Evolutionary conservation across 2,329 filamentous ascomycete genomes (phyloP).

Genomic region (Exophiala oligosperma): DNA sequence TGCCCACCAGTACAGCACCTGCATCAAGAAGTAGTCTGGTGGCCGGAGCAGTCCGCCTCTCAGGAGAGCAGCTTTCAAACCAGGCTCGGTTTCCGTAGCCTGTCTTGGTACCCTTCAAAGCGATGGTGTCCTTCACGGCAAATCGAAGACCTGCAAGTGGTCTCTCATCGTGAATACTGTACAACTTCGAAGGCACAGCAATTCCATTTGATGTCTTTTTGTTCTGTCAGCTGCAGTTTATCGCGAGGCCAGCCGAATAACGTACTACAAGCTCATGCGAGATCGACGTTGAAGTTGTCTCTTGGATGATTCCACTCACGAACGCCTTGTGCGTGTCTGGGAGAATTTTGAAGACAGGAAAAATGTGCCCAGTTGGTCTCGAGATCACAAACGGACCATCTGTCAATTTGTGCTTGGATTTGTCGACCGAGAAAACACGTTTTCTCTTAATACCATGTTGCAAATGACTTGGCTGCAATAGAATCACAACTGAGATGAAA

Average conservation of each 20-base stretch:
- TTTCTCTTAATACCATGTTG: conserved; percentile 8
- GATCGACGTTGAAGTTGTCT: conserved; percentile 1
- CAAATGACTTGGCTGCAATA: conserved; percentile 14
- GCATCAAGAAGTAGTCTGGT: conserved; percentile 24
- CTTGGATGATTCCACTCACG: conserved; percentile 14
- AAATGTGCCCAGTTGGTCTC: conserved; percentile 19
- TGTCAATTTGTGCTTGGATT: conserved; percentile 10
- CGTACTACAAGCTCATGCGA: conserved; percentile 12
- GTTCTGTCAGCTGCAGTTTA: too few species aligned
- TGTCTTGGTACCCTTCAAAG: conserved; percentile 21
- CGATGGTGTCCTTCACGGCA: conserved; percentile 26
- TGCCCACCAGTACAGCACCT: conserved; percentile 25
- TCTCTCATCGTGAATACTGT: conserved; percentile 1
- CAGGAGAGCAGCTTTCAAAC: conserved; percentile 17
- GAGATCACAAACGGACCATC: conserved; percentile 23
- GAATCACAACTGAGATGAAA: conserved; percentile 13
- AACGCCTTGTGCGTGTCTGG: conserved; percentile 23
- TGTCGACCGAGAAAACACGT: conserved; percentile 19
- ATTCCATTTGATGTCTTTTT: conserved; percentile 1
- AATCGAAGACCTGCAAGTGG: conserved; percentile 23
- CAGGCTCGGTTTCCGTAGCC: conserved; percentile 24
- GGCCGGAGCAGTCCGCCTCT: conserved; percentile 19
- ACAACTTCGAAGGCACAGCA: conserved; percentile 23
- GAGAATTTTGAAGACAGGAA: conserved; percentile 16
- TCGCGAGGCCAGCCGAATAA: neutral